A percentile compares a stretch with the other conserved stretches of the same genome.
phyloP scores from a whole-genome alignment of 768 basidiomycete species.

The Tubosaeta sp. region DNA sequence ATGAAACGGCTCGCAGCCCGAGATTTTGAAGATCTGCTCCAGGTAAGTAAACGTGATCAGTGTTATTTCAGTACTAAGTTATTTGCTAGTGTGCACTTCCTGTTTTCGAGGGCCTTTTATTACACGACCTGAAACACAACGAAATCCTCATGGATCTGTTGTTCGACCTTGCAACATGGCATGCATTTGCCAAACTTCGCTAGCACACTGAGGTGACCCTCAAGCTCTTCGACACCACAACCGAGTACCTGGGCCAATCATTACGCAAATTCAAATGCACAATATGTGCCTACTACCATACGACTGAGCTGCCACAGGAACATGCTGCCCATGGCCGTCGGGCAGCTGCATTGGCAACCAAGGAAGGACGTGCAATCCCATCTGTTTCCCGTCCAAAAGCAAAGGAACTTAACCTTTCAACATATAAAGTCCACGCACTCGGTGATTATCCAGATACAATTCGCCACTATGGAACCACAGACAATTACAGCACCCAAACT shows the following conservation, averaged over 20 bases:
- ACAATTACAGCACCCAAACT: too few species aligned
- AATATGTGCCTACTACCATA: conserved; percentile 22
- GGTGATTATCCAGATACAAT: conserved; percentile 13
- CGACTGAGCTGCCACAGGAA: conserved; percentile 16
- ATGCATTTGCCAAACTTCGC: conserved; percentile 1
- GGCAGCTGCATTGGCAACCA: not conserved
- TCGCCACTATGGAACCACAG: conserved; percentile 9
- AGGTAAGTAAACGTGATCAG: conserved; percentile 19
- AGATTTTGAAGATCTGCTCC: conserved; percentile 39
- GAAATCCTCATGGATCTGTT: not conserved
- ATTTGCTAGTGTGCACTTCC: conserved; percentile 9
- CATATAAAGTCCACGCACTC: conserved; percentile 17
- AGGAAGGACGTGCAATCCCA: not conserved
- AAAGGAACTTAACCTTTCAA: not conserved
- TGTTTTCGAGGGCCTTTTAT: conserved; percentile 7
- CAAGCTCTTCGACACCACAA: conserved; percentile 5
- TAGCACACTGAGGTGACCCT: conserved; percentile 16
- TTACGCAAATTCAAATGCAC: conserved; percentile 18
- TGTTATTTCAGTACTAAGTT: too few species aligned
- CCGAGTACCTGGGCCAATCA: conserved; percentile 7
- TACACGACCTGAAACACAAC: too few species aligned
- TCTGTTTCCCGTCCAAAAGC: not conserved
- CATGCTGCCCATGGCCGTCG: not conserved
- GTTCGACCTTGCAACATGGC: not conserved
- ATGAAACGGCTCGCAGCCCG: conserved; percentile 34